Evolutionary conservation across 805 yeast species (phyloP).

Genomic region (Zygosaccharomyces gambellarensis): DNA sequence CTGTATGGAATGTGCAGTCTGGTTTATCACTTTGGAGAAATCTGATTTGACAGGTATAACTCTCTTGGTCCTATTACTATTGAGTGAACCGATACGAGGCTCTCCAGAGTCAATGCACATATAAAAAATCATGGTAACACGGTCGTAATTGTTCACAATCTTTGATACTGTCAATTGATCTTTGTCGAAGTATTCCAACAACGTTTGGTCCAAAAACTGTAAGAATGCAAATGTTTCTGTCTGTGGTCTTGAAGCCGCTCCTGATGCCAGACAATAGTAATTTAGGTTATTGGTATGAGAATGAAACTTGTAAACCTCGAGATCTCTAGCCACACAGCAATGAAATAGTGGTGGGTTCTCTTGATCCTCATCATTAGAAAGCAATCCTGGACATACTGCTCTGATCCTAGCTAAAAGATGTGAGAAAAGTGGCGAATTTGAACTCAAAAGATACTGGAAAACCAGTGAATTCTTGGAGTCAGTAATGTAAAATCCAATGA

Average conservation of each 20-base stretch:
- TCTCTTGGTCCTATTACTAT: conserved; percentile 55
- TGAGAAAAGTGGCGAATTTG: conserved; percentile 27
- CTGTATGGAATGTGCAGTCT: conserved; percentile 33
- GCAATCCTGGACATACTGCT: conserved; percentile 20
- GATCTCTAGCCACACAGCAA: conserved; percentile 18
- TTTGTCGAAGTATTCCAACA: conserved; percentile 55
- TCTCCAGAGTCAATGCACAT: conserved; percentile 76
- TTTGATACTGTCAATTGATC: conserved; percentile 51
- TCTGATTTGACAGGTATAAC: conserved; percentile 51
- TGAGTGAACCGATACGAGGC: conserved; percentile 65
- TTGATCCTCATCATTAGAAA: not conserved
- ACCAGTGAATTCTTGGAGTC: conserved; percentile 23
- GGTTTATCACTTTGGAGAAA: conserved; percentile 34
- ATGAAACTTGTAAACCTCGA: conserved; percentile 22
- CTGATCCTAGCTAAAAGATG: conserved; percentile 25
- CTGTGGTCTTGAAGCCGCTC: conserved; percentile 38
- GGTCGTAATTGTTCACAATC: conserved; percentile 65
- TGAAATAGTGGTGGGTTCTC: conserved; percentile 5
- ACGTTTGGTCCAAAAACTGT: conserved; percentile 43
- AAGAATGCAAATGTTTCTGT: conserved; percentile 52
- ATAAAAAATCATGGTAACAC: conserved; percentile 62
- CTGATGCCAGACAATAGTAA: conserved; percentile 26
- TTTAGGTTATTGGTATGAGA: conserved; percentile 22
- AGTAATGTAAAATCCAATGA: conserved; percentile 29
- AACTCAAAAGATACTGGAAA: conserved; percentile 28